Evolutionary conservation across 495 filamentous ascomycete genomes (phyloP).

Genomic region (Lophium mytilinum): DNA sequence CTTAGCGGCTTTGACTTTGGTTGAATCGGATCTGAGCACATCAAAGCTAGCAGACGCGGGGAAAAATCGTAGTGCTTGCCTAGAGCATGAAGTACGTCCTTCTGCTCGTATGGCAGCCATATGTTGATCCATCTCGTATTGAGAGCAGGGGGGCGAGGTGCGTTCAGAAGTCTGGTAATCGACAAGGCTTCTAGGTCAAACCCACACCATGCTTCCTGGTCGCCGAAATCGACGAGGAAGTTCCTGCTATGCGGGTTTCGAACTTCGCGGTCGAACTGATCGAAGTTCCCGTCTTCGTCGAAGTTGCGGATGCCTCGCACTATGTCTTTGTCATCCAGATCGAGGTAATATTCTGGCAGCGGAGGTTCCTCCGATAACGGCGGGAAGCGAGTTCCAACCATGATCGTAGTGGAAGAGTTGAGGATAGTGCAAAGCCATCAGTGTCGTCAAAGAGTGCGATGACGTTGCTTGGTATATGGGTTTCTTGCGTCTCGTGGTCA

Average conservation of each 20-base stretch:
- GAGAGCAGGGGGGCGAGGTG: constrained; percentile 22
- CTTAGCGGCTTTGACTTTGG: constrained; percentile 17
- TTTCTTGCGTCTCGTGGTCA: neutral
- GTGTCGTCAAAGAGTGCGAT: neutral
- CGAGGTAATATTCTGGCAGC: constrained; percentile 16
- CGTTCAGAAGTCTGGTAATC: constrained; percentile 32
- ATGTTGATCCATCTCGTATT: constrained; percentile 65
- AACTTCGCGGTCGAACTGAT: constrained; percentile 16
- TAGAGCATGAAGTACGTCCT: constrained; percentile 44
- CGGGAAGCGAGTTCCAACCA: constrained; percentile 6
- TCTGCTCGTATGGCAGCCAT: constrained; percentile 60
- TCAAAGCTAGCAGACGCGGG: constrained; percentile 55
- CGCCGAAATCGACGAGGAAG: constrained; percentile 67
- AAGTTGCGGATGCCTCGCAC: constrained; percentile 13
- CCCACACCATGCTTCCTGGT: constrained; percentile 52
- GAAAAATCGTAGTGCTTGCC: constrained; percentile 59
- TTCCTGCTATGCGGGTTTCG: constrained; percentile 19
- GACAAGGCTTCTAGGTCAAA: constrained; percentile 46
- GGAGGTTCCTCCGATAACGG: constrained; percentile 3
- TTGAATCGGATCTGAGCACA: constrained; percentile 49
- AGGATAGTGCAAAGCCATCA: too few species aligned
- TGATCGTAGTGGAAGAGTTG: neutral
- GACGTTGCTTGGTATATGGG: neutral
- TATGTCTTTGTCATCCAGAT: constrained; percentile 16
- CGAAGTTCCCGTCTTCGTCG: constrained; percentile 16